Evolutionary conservation across 2,329 filamentous ascomycete genomes (phyloP).

Genomic region (Metarhizium guizhouense): DNA sequence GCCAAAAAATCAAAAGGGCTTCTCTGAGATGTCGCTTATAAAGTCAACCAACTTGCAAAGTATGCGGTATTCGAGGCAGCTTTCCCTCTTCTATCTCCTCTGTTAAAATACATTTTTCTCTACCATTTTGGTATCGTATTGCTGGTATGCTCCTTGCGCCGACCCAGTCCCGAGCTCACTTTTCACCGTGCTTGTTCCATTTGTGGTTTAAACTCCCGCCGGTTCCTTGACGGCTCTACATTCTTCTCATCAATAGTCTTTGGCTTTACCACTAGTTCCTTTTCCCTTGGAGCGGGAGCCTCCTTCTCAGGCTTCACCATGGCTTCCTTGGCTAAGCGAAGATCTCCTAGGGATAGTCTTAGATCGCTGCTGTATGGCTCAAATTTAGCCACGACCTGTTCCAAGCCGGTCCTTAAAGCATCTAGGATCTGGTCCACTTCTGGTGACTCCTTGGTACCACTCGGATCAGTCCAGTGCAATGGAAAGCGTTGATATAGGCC

Average conservation of each 20-base stretch:
- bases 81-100: background rate
- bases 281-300: constrained; percentile 9
- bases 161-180: background rate
- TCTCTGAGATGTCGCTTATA: no score
- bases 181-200: constrained; percentile 20
- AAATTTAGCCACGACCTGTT: constrained; percentile 60
- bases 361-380: constrained; percentile 65
- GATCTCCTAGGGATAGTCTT: constrained; percentile 59
- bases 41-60: background rate
- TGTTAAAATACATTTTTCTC: constrained; percentile 1
- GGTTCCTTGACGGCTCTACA: constrained; percentile 11
- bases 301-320: constrained; percentile 19
- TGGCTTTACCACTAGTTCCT: constrained; percentile 21
- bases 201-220: constrained; percentile 14
- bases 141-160: background rate
- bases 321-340: constrained; percentile 65
- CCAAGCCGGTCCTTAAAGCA: constrained; percentile 56
- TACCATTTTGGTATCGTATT: constrained; percentile 8
- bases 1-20: background rate
- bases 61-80: background rate
- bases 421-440: constrained; percentile 65
- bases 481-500: constrained; percentile 50
- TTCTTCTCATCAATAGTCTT: constrained; percentile 14
- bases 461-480: constrained; percentile 72
- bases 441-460: constrained; percentile 41